A percentile compares a stretch with the other conserved stretches of the same genome.
Conservation (phyloP, 768 basidiomycete genomes). For the Serendipita vermifera region DNA sequence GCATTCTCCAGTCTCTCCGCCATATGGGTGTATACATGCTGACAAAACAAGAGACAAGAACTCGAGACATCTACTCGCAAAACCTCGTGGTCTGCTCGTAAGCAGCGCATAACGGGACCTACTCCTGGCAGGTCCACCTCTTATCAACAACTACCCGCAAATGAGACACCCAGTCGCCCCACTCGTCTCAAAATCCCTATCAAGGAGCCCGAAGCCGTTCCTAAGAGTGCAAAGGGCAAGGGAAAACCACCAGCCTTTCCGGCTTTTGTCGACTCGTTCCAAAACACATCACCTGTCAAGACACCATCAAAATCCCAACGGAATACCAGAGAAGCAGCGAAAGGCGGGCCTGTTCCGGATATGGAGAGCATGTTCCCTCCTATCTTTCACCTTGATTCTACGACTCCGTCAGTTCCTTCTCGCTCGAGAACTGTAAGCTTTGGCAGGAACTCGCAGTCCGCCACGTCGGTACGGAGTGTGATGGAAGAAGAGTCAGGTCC, state of each 20-base stretch:
- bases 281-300: background rate
- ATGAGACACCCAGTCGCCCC: conserved; percentile 24
- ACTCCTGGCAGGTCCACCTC: conserved; percentile 27
- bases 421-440: no score
- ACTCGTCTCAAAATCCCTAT: conserved; percentile 6
- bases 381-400: no score
- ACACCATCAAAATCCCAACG: background rate
- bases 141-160: conserved; percentile 30
- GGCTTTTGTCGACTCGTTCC: background rate
- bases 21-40: background rate
- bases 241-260: background rate
- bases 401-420: no score
- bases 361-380: background rate
- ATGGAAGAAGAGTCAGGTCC: no score
- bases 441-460: no score
- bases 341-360: background rate
- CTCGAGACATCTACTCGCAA: conserved; percentile 33
- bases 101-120: conserved; percentile 29
- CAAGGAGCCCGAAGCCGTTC: no score
- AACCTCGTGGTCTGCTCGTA: conserved; percentile 32
- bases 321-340: background rate
- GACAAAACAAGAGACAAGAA: conserved; percentile 12
- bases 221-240: no score
- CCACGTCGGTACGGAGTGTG: no score
- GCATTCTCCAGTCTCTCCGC: conserved; percentile 12